A percentile compares a stretch with the other conserved stretches of the same genome.
phyloP scores from a whole-genome alignment of 2,329 filamentous ascomycete species.

The Botrytis fragariae region DNA sequence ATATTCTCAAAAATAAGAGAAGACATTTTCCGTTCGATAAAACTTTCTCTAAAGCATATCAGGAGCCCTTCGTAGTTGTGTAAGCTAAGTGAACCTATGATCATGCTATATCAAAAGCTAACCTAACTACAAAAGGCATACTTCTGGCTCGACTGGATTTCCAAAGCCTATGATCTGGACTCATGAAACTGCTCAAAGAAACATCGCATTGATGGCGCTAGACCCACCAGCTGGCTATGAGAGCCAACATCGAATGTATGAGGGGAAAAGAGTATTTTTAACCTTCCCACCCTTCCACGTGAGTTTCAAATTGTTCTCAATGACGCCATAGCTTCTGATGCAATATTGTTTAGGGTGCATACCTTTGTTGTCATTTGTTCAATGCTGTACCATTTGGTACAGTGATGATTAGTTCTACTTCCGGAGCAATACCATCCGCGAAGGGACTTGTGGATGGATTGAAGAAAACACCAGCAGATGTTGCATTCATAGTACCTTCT shows the following conservation, averaged over 20 bases:
- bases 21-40: neutral
- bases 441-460: conserved; percentile 3
- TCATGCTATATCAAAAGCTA: neutral
- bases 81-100: neutral
- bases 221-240: neutral
- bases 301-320: neutral
- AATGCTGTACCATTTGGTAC: neutral
- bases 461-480: neutral
- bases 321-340: neutral
- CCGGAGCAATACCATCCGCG: conserved; percentile 4
- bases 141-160: neutral
- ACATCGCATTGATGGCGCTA: neutral
- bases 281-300: conserved; percentile 11
- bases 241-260: neutral
- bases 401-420: conserved; percentile 1
- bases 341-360: neutral
- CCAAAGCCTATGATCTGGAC: conserved; percentile 1
- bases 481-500: conserved; percentile 3
- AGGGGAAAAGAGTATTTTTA: neutral
- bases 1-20: neutral
- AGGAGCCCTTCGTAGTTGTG: neutral
- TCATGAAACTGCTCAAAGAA: neutral
- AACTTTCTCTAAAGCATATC: neutral
- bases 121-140: neutral
- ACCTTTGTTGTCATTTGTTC: neutral